These are phyloP conservation scores for Claviceps purpurea DNA, from an alignment of 2,329 filamentous ascomycete species.

Conservation along the genomic window DNA sequence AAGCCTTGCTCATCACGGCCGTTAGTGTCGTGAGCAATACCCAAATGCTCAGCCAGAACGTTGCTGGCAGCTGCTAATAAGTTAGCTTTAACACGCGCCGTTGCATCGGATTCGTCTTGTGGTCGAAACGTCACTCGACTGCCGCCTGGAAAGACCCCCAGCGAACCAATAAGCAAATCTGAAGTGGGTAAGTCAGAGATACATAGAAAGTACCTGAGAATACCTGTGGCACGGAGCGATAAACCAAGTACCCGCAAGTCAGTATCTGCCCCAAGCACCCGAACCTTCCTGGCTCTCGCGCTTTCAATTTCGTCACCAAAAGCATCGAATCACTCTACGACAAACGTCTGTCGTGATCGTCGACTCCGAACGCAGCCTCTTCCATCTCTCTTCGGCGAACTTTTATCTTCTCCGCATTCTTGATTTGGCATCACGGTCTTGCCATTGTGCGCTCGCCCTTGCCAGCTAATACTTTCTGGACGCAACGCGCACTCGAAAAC, in stretches of 20 bases:
- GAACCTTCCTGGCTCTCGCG: slow-evolving; percentile 14
- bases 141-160: slow-evolving; percentile 2
- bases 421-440: neutral
- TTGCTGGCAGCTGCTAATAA: neutral
- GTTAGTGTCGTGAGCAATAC: no score
- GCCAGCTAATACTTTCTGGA: neutral
- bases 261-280: slow-evolving; percentile 5
- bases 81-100: neutral
- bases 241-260: slow-evolving; percentile 8
- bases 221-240: neutral
- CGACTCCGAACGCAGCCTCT: neutral
- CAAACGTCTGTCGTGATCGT: neutral
- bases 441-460: slow-evolving; percentile 4
- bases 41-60: neutral
- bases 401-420: slow-evolving; percentile 1
- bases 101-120: neutral
- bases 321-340: slow-evolving; percentile 4
- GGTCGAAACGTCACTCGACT: slow-evolving; percentile 11
- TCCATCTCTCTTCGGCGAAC: slow-evolving; percentile 1
- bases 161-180: slow-evolving; percentile 2
- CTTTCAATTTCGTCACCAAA: neutral
- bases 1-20: no score
- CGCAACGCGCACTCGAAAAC: slow-evolving; percentile 3
- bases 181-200: neutral
- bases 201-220: slow-evolving; percentile 12